Evolutionary conservation across 129 eudicot species (phyloP).

Genomic region (Tanacetum coccineum): DNA sequence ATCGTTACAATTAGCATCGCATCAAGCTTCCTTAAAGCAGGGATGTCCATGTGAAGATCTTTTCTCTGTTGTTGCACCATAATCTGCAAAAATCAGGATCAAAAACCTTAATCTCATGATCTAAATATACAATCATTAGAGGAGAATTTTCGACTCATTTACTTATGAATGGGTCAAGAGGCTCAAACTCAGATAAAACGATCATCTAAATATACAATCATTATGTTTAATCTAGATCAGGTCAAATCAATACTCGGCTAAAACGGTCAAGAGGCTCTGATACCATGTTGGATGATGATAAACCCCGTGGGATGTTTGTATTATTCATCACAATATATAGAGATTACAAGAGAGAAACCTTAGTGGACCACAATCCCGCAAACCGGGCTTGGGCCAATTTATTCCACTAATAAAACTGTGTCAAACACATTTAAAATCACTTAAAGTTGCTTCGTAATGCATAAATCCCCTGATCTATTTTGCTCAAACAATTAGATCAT

Average conservation of each 20-base stretch:
- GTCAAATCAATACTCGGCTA: background rate
- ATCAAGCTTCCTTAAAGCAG: constrained; percentile 78
- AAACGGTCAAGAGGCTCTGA: background rate
- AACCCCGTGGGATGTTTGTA: too few species aligned
- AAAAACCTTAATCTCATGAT: background rate
- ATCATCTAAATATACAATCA: too few species aligned
- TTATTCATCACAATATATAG: too few species aligned
- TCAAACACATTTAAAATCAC: background rate
- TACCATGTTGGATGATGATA: too few species aligned
- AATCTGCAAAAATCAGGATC: constrained; percentile 40
- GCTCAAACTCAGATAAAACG: too few species aligned
- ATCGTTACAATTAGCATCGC: constrained; percentile 72
- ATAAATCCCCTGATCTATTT: background rate
- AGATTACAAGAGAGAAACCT: too few species aligned
- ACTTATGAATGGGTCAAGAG: background rate
- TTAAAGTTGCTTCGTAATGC: background rate
- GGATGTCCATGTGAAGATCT: constrained; percentile 70
- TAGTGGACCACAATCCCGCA: too few species aligned
- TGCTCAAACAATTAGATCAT: background rate
- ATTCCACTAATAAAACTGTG: too few species aligned
- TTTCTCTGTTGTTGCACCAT: constrained; percentile 79
- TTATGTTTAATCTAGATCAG: background rate
- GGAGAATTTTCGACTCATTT: background rate
- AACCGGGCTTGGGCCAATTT: too few species aligned
- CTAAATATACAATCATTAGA: background rate